These are phyloP conservation scores for Solanum medicagineum DNA, from an alignment of 257 asterid genomes.

Conservation along the genomic window DNA sequence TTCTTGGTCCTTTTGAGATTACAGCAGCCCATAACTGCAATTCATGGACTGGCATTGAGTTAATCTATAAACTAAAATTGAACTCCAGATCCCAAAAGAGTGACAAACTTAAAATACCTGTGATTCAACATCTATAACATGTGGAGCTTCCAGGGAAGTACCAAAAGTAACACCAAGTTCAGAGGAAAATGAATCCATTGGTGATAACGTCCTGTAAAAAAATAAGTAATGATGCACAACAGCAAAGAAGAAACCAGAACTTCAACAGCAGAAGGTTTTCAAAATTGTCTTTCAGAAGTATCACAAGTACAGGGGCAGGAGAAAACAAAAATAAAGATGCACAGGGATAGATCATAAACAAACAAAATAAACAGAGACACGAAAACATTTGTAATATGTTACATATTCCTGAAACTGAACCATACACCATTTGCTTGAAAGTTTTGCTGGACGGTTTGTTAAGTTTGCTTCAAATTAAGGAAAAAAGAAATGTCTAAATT, in stretches of 20 bases:
- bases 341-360: background rate
- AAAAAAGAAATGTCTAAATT: background rate
- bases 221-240: background rate
- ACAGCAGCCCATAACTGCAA: slow-evolving; percentile 86
- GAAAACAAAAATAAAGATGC: background rate
- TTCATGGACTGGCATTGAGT: slow-evolving; percentile 1
- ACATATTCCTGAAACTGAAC: background rate
- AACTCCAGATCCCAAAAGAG: background rate
- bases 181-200: slow-evolving; percentile 79
- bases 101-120: slow-evolving; percentile 35
- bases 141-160: slow-evolving; percentile 92
- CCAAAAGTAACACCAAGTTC: slow-evolving; percentile 94
- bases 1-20: slow-evolving; percentile 73
- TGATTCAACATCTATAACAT: slow-evolving; percentile 74
- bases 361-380: background rate
- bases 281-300: background rate
- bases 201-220: slow-evolving; percentile 72
- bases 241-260: background rate
- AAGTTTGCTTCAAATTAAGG: background rate
- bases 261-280: background rate
- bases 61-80: background rate
- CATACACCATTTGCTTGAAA: background rate
- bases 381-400: background rate
- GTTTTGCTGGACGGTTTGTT: background rate
- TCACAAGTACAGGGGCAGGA: background rate